Base-by-base conservation (phyloP, 768 basidiomycete genomes). In the Russula emetica region DNA sequence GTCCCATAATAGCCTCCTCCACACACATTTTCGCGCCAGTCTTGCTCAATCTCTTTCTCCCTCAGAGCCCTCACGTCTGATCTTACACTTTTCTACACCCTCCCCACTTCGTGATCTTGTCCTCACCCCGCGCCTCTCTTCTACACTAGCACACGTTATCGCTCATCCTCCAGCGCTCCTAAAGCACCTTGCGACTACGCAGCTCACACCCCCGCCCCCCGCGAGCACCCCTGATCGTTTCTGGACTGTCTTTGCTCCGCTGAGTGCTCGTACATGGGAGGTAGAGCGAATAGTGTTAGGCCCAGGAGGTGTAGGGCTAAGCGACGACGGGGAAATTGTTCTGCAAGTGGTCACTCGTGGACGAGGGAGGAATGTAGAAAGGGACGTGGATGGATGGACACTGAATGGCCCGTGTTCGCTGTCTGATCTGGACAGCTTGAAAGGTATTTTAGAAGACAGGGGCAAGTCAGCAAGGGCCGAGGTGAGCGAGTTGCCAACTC, bases 131-230 rank as follows among this genome's bases (percentile, higher is more conserved):
- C 67, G 78, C 8, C 86, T 94, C 70, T 88, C 88, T 1, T 73
- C 85, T 0, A 79, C 86, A 1, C 76, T 92, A 28, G 77, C 82
- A 0, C 85, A 87, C 66, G 67, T 91, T 18, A 82, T 79, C 50
- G 82, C 87, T 0, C 88, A 92, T 70, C 88, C 92, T 2, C 80
- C 90, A 0, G 76, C 78, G 1, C 80, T 97, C 58, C 75, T 98
- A 40, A 71, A 70, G 8, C 83, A 92, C 70, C 75, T 98, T 55
- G 80, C 89, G 2, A 79, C 77, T 30, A 83, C 85, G 9, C 94
- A 91, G 71, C 78, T 91, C 52, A 82, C 84, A 2, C 82, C 81
- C 0, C 91, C 92, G 0, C 88, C 90, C 1, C 83, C 88, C 9
- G 75, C 78, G 45, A 82, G 84, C 10, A 69, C 82, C 0, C 76